A percentile compares a stretch with the other conserved stretches of the same genome.
Evolutionary conservation across 2,329 filamentous ascomycete genomes (phyloP).

Genomic region (Reticulascus tulasneorum): DNA sequence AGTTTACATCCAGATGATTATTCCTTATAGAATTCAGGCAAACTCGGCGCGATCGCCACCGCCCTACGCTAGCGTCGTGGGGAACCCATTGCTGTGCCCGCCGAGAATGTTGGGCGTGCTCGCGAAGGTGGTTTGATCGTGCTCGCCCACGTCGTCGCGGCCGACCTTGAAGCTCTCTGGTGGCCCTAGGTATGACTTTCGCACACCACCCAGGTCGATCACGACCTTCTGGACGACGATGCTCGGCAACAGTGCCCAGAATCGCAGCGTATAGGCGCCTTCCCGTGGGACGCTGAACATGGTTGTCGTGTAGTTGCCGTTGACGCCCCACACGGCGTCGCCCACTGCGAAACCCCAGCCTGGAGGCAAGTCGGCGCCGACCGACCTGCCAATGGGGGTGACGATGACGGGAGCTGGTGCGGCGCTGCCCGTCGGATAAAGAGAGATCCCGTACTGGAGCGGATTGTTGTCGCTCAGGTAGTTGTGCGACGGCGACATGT

Average conservation of each 20-base stretch:
- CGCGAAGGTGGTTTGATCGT: constrained; percentile 34
- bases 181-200: constrained; percentile 51
- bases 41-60: too few relatives aligned
- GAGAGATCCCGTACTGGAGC: constrained; percentile 45
- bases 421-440: constrained; percentile 35
- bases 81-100: too few relatives aligned
- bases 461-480: constrained; percentile 46
- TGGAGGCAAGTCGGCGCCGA: constrained; percentile 35
- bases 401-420: constrained; percentile 28
- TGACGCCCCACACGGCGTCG: constrained; percentile 42
- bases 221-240: constrained; percentile 54
- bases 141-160: constrained; percentile 30
- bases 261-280: constrained; percentile 44
- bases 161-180: constrained; percentile 50
- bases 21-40: too few relatives aligned
- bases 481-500: constrained; percentile 50
- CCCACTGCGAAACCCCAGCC: constrained; percentile 41
- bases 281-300: constrained; percentile 33
- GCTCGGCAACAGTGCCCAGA: constrained; percentile 50
- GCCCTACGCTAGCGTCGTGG: too few relatives aligned
- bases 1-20: not conserved
- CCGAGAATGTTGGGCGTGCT: constrained; percentile 14
- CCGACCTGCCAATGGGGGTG: constrained; percentile 36
- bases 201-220: constrained; percentile 50
- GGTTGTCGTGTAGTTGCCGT: constrained; percentile 40